Evolutionary conservation across 345 rosid species (phyloP).

Genomic region (Turnera subulata): DNA sequence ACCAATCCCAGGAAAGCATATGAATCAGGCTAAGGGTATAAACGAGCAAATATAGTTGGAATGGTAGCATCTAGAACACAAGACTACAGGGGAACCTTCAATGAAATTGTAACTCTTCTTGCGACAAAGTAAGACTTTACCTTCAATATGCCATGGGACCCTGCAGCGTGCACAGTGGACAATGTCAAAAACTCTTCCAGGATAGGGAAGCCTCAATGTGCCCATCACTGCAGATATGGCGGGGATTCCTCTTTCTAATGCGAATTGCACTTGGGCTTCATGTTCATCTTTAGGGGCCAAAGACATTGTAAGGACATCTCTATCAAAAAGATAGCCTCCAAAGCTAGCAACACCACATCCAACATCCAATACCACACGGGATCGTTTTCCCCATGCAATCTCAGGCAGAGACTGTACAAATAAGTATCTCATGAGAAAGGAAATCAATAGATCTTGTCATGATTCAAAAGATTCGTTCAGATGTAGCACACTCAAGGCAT

Average conservation of each 20-base stretch:
- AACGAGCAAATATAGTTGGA: too few relatives aligned
- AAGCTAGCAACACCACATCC: slow-evolving; percentile 99
- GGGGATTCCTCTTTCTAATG: slow-evolving; percentile 98
- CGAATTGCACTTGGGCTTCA: slow-evolving; percentile 97
- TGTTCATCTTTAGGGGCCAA: slow-evolving; percentile 99
- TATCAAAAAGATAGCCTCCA: slow-evolving; percentile 92
- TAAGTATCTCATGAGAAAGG: too few relatives aligned
- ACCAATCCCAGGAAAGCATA: too few relatives aligned
- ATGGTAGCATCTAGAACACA: not conserved
- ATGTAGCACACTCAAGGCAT: too few relatives aligned
- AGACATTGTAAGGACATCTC: slow-evolving; percentile 85
- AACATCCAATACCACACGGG: slow-evolving; percentile 90
- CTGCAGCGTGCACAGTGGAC: slow-evolving; percentile 99
- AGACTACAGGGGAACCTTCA: not conserved
- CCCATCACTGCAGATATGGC: slow-evolving; percentile 99
- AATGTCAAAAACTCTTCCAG: slow-evolving; percentile 79
- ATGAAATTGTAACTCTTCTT: not conserved
- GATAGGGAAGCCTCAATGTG: slow-evolving; percentile 88
- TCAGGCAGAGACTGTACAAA: slow-evolving; percentile 72
- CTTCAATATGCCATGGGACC: slow-evolving; percentile 99
- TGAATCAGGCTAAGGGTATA: too few relatives aligned
- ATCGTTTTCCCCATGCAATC: slow-evolving; percentile 74
- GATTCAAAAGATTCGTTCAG: too few relatives aligned
- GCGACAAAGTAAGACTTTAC: slow-evolving; percentile 26
- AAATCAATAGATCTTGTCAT: too few relatives aligned